Percentiles rank a stretch among this genome's conserved stretches.
phyloP scores from a whole-genome alignment of 805 yeast species.

The Sugiyamaella smithiae region DNA sequence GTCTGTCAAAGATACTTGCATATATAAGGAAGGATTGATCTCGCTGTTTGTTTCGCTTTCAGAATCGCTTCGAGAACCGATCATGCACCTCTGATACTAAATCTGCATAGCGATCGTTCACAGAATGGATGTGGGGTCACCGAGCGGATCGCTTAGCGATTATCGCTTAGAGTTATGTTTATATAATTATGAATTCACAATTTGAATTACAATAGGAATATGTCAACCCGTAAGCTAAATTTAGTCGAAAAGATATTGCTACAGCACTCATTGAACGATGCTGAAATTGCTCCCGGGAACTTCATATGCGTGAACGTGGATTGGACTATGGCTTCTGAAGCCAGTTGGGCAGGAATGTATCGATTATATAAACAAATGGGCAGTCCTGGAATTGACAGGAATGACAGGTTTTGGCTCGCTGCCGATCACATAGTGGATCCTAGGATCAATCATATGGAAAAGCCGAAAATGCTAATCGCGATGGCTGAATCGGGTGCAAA shows the following conservation, averaged over 20 bases:
- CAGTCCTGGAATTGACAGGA: slow-evolving; percentile 14
- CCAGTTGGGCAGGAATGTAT: slow-evolving; percentile 16
- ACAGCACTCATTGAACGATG: slow-evolving; percentile 11
- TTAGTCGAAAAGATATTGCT: slow-evolving; percentile 14
- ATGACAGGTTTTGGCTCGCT: slow-evolving; percentile 20
- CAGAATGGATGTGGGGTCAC: no score
- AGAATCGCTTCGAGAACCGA: no score
- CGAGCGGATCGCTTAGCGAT: no score
- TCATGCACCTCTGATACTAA: no score
- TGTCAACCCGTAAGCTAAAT: slow-evolving; percentile 5
- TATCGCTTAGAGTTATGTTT: neutral
- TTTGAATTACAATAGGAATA: neutral
- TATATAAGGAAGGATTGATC: no score
- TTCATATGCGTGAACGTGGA: slow-evolving; percentile 16
- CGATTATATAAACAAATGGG: slow-evolving; percentile 15
- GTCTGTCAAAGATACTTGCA: no score
- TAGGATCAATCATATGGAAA: slow-evolving; percentile 15
- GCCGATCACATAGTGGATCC: slow-evolving; percentile 22
- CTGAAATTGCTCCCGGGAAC: slow-evolving; percentile 12
- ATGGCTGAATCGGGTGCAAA: slow-evolving; percentile 16
- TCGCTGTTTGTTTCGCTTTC: no score
- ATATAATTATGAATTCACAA: neutral
- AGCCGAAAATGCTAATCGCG: slow-evolving; percentile 13
- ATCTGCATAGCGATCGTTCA: no score
- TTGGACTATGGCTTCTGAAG: slow-evolving; percentile 19